These are phyloP conservation scores for Lentinula boryana DNA, from an alignment of 768 basidiomycete genomes.

Conservation along the genomic window DNA sequence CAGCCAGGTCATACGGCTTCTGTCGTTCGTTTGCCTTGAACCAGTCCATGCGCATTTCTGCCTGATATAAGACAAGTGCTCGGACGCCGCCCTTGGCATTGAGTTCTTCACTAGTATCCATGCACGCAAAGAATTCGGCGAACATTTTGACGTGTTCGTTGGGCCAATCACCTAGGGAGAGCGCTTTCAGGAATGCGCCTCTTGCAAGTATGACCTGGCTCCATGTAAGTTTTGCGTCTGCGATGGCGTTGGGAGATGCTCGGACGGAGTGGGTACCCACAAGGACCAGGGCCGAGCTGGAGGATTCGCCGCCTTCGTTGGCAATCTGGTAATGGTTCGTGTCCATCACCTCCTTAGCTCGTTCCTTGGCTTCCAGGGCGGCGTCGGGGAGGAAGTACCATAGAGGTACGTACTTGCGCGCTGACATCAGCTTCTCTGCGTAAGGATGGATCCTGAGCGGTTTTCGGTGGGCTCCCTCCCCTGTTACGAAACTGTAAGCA, in stretches of 20 bases:
- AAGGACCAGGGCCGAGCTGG: neutral
- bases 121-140: neutral
- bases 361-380: no score
- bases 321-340: no score
- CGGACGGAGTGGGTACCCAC: neutral
- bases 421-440: no score
- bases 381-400: no score
- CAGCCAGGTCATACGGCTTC: neutral
- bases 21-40: neutral
- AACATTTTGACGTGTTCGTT: neutral
- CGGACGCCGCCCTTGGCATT: neutral
- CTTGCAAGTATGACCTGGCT: neutral
- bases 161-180: neutral
- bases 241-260: neutral
- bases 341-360: no score
- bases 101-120: neutral
- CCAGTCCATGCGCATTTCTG: neutral
- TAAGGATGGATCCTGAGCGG: no score
- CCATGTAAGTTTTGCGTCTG: neutral
- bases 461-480: no score
- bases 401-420: no score
- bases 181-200: neutral
- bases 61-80: neutral
- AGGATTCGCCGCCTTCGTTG: no score
- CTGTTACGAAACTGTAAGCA: no score